Evolutionary conservation across 225 moss, liverwort and hornwort species (phyloP), one percentile per base, ranked within the genome.

Genomic region (Polytrichum formosum): DNA sequence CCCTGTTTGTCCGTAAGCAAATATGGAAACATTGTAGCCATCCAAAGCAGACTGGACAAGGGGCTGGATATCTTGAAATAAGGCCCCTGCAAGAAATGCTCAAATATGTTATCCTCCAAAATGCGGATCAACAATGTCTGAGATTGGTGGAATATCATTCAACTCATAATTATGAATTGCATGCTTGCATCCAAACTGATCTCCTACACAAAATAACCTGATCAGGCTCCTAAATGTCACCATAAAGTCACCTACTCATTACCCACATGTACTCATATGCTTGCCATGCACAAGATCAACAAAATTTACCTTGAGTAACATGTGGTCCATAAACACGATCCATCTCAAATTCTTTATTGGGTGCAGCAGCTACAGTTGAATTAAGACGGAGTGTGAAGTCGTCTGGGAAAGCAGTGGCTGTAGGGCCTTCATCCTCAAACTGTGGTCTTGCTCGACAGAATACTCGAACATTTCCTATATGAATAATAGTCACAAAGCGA

Each of bases 371-470:
- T 46, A 85, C 74, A 68, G 90, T 90, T 33, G 88, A 84, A 66
- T 83, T 86, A 7, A 99, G 80, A 37, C 90, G 92, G 61, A 99
- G 82, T 25, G 84, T 88, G 56, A 78, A 84, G 64, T 99, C 92
- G 58, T 91, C 92, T 16, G 92, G 98, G 69, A 90, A 99, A 61
- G 92, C 84, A 25, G 87, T 88, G 66, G 87, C 85, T 65, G 90
- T 85, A 13, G 90, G 76, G n/a, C 92, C 98, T 88, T 99, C 98
- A 62, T 94, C 89, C 76, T 99, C 98, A 72, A 99, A 99, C 79
- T 94, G 90, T 37, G 98, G 98, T 74, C 94, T 85, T 70, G 92
- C 94, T 64, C 94, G 91, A 67, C 98, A 87, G 59, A 88, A 85
- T 1, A 99, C 92, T 70, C 91, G 90, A 18, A 92, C 80, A 77